Conservation (phyloP, 441 rosid species). For the Populus hybrid region DNA sequence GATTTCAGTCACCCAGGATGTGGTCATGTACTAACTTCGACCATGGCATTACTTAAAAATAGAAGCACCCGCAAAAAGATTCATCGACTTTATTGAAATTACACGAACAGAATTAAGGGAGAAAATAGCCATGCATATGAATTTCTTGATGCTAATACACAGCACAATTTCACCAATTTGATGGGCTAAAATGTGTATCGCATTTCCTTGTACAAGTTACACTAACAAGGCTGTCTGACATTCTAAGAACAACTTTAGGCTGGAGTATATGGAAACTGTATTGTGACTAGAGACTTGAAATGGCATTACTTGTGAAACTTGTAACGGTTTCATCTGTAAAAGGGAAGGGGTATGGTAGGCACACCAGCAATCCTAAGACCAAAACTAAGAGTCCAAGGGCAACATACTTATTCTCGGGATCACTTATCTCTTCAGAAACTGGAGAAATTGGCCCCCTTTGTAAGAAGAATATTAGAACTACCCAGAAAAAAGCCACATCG, state of each 20-base stretch:
- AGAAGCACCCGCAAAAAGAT: background rate
- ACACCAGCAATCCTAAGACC: slow-evolving; percentile 70
- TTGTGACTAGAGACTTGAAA: slow-evolving; percentile 39
- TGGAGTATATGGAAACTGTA: slow-evolving; percentile 1
- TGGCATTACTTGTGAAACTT: slow-evolving; percentile 39
- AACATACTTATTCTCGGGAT: slow-evolving; percentile 61
- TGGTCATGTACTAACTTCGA: background rate
- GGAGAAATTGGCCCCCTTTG: slow-evolving; percentile 93
- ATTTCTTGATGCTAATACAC: slow-evolving; percentile 3
- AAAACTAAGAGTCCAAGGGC: slow-evolving; percentile 64
- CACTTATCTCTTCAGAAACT: slow-evolving; percentile 69
- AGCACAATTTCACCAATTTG: slow-evolving; percentile 3
- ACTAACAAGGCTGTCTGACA: background rate
- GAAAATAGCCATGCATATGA: background rate
- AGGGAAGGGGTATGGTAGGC: slow-evolving; percentile 89
- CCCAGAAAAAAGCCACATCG: slow-evolving; percentile 94
- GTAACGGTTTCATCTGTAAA: slow-evolving; percentile 48
- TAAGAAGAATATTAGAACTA: slow-evolving; percentile 70
- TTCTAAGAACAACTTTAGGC: background rate
- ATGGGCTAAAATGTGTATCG: background rate
- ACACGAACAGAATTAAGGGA: background rate
- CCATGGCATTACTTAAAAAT: background rate
- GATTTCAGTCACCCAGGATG: background rate
- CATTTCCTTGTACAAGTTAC: background rate
- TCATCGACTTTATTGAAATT: background rate